Percentiles rank a stretch among this genome's conserved stretches.
Evolutionary conservation across 2,329 filamentous ascomycete species (phyloP).

Genomic region (Diaporthe nobilis): DNA sequence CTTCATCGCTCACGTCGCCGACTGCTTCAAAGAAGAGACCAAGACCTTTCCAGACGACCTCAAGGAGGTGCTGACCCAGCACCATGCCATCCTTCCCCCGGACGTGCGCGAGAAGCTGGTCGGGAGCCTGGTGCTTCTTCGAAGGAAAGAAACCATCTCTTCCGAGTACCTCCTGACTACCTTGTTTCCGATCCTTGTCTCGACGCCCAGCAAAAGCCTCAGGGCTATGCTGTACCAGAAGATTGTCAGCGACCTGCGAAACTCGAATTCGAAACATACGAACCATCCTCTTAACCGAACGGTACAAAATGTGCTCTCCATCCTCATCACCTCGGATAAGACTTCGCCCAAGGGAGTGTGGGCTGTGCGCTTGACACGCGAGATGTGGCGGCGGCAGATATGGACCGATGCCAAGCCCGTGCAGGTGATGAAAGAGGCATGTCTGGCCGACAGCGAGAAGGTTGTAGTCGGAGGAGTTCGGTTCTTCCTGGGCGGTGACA

Average conservation of each 20-base stretch:
- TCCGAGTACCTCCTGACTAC: constrained; percentile 87
- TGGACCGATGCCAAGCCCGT: constrained; percentile 96
- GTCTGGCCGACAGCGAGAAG: constrained; percentile 91
- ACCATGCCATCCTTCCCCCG: constrained; percentile 85
- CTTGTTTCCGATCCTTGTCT: constrained; percentile 92
- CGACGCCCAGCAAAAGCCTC: constrained; percentile 92
- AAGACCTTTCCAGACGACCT: constrained; percentile 84
- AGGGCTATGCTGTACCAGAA: constrained; percentile 87
- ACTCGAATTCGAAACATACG: constrained; percentile 86
- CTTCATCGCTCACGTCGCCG: constrained; percentile 92
- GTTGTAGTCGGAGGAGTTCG: constrained; percentile 88
- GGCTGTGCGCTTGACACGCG: constrained; percentile 95
- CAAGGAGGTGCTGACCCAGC: constrained; percentile 82
- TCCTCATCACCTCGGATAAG: constrained; percentile 88
- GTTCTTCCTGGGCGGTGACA: constrained; percentile 96
- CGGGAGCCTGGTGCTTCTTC: constrained; percentile 86
- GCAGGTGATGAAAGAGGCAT: constrained; percentile 98
- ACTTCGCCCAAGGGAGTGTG: constrained; percentile 90
- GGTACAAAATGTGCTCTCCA: constrained; percentile 93
- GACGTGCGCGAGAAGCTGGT: constrained; percentile 96
- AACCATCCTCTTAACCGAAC: constrained; percentile 96
- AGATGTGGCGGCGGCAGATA: constrained; percentile 96
- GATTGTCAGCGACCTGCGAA: constrained; percentile 90
- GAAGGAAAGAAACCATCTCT: constrained; percentile 93
- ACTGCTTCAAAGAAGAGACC: constrained; percentile 90